Evolutionary conservation across 345 rosid genomes (phyloP).

Genomic region (Pistacia vera): DNA sequence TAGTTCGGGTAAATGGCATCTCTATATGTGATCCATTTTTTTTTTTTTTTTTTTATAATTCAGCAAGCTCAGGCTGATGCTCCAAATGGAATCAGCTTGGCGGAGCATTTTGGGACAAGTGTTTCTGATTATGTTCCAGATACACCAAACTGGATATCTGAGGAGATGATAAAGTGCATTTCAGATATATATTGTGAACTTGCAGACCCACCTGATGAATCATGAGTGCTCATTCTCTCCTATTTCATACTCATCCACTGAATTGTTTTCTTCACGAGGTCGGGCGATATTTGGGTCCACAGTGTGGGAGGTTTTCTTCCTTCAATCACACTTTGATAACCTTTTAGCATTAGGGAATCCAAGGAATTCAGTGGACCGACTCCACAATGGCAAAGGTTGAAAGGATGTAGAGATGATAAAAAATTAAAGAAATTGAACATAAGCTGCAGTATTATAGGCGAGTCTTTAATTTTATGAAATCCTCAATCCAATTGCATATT

Average conservation of each 20-base stretch:
- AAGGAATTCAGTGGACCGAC: slow-evolving; percentile 57
- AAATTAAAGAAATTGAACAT: slow-evolving; percentile 56
- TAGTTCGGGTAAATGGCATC: not conserved
- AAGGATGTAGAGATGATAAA: slow-evolving; percentile 47
- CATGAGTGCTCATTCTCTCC: slow-evolving; percentile 41
- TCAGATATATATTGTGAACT: slow-evolving; percentile 61
- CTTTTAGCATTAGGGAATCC: slow-evolving; percentile 43
- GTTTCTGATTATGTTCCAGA: slow-evolving; percentile 36
- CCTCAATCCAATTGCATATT: not conserved
- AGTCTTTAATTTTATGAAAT: slow-evolving; percentile 6
- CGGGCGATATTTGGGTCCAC: slow-evolving; percentile 34
- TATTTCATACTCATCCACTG: slow-evolving; percentile 42
- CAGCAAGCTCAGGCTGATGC: slow-evolving; percentile 54
- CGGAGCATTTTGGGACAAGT: slow-evolving; percentile 45
- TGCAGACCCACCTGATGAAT: slow-evolving; percentile 58
- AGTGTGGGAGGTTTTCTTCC: slow-evolving; percentile 34
- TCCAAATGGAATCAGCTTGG: slow-evolving; percentile 38
- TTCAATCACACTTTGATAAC: slow-evolving; percentile 44
- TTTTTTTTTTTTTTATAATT: not conserved
- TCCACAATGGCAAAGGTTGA: slow-evolving; percentile 54
- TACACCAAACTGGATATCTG: slow-evolving; percentile 73
- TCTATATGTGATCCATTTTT: not conserved
- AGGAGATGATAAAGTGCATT: slow-evolving; percentile 81
- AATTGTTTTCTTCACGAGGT: slow-evolving; percentile 28
- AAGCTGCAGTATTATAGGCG: slow-evolving; percentile 66